phyloP scores from a whole-genome alignment of 345 rosid genomes.

The Lumnitzera littorea region DNA sequence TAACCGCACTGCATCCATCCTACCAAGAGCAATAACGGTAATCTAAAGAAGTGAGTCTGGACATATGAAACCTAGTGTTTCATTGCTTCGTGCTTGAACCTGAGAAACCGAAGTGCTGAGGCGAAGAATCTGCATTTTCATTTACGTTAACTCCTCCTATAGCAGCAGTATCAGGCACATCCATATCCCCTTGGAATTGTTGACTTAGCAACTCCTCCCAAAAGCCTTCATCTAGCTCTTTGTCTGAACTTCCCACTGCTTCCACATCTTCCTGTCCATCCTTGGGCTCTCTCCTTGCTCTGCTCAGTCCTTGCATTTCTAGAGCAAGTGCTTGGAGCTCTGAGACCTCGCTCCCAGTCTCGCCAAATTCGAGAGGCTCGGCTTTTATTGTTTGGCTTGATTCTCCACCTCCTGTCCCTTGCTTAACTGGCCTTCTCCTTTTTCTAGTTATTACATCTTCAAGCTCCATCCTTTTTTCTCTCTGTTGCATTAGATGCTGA shows the following conservation, averaged over 20 bases:
- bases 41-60: too few relatives aligned
- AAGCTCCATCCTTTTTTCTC: conserved; percentile 45
- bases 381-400: conserved; percentile 33
- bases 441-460: conserved; percentile 51
- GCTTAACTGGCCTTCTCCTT: conserved; percentile 40
- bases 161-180: too few relatives aligned
- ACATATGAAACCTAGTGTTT: background rate
- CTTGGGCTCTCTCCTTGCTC: conserved; percentile 18
- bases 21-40: too few relatives aligned
- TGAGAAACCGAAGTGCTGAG: conserved; percentile 39
- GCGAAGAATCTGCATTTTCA: conserved; percentile 38
- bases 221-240: conserved; percentile 52
- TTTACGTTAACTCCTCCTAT: conserved; percentile 30
- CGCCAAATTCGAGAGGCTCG: conserved; percentile 43
- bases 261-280: conserved; percentile 21
- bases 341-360: conserved; percentile 32
- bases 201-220: conserved; percentile 62
- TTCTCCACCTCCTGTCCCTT: conserved; percentile 16
- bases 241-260: conserved; percentile 15
- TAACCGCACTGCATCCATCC: too few relatives aligned
- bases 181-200: conserved; percentile 25
- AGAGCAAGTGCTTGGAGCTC: conserved; percentile 81
- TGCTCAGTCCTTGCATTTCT: conserved; percentile 70
- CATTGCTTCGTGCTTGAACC: conserved; percentile 26
- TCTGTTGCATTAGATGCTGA: conserved; percentile 46